Percentiles rank a stretch among this genome's conserved stretches.
These are phyloP conservation scores for Verticillium klebahnii DNA, from an alignment of 2,329 filamentous ascomycete genomes.

Conservation along the genomic window DNA sequence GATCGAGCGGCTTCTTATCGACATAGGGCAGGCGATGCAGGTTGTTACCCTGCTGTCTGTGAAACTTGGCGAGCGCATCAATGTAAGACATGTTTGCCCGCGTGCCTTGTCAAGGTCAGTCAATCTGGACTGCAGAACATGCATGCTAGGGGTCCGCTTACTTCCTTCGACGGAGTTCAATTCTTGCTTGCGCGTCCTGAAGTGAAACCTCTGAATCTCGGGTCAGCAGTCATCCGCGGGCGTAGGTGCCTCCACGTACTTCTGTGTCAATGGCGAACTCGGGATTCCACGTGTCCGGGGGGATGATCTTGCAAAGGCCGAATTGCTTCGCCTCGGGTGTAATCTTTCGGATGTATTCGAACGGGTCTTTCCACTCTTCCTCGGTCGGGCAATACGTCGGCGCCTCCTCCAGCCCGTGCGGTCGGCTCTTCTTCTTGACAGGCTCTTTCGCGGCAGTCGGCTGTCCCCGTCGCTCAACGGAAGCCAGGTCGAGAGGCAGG, in stretches of 20 bases:
- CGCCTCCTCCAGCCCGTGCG: slow-evolving; percentile 82
- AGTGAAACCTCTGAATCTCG: slow-evolving; percentile 76
- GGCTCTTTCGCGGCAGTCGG: slow-evolving; percentile 71
- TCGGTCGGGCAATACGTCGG: slow-evolving; percentile 86
- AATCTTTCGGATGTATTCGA: slow-evolving; percentile 92
- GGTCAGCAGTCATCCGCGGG: slow-evolving; percentile 2
- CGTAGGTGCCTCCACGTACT: slow-evolving; percentile 41
- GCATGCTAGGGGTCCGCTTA: slow-evolving; percentile 40
- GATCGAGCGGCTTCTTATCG: slow-evolving; percentile 92
- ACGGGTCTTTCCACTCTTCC: slow-evolving; percentile 91
- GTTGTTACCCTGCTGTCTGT: slow-evolving; percentile 93
- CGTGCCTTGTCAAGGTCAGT: slow-evolving; percentile 60
- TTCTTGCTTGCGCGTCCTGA: slow-evolving; percentile 92
- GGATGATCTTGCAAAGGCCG: slow-evolving; percentile 93
- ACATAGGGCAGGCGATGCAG: slow-evolving; percentile 93
- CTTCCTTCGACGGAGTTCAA: slow-evolving; percentile 98
- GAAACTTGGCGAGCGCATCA: slow-evolving; percentile 91
- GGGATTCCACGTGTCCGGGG: slow-evolving; percentile 90
- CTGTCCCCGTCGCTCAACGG: slow-evolving; percentile 87
- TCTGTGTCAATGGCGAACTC: slow-evolving; percentile 95
- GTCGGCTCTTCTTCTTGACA: slow-evolving; percentile 70
- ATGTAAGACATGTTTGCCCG: slow-evolving; percentile 94
- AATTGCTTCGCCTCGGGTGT: slow-evolving; percentile 79
- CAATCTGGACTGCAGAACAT: not conserved
- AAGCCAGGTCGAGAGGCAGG: slow-evolving; percentile 72